Conservation (phyloP, 2,329 filamentous ascomycete species). For the Sclerotinia nivalis region DNA sequence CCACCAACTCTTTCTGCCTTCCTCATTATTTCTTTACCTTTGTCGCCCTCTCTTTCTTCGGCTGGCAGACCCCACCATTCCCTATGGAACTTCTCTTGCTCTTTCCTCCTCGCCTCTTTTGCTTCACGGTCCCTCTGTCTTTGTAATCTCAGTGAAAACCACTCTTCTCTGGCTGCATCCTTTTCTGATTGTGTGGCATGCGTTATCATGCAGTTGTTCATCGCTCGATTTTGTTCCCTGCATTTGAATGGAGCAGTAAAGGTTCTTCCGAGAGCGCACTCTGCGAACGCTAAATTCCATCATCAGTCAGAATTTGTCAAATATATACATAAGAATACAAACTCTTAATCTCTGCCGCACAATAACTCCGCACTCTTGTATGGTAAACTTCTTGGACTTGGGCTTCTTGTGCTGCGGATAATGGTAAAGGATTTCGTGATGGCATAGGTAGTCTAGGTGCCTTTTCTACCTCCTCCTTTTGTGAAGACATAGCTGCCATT, state of each 20-base stretch:
- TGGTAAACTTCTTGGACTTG: slow-evolving; percentile 82
- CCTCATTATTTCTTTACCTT: slow-evolving; percentile 55
- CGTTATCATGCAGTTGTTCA: slow-evolving; percentile 92
- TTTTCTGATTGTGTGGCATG: slow-evolving; percentile 83
- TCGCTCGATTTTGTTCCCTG: slow-evolving; percentile 72
- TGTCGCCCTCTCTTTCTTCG: slow-evolving; percentile 58
- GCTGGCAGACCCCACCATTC: slow-evolving; percentile 68
- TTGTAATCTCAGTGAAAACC: slow-evolving; percentile 79
- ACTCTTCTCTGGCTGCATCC: slow-evolving; percentile 87
- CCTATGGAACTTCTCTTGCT: slow-evolving; percentile 64
- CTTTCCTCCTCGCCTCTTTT: slow-evolving; percentile 58
- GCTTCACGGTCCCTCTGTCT: slow-evolving; percentile 67
- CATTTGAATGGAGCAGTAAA: slow-evolving; percentile 87
- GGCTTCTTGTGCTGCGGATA: slow-evolving; percentile 78
- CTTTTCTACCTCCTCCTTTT: slow-evolving; percentile 32
- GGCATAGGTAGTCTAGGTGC: slow-evolving; percentile 46
- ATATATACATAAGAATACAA: slow-evolving; percentile 27
- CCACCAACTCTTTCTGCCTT: slow-evolving; percentile 58
- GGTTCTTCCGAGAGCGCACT: slow-evolving; percentile 83
- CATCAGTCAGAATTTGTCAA: slow-evolving; percentile 6
- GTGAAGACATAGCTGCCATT: slow-evolving; percentile 40
- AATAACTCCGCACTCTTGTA: slow-evolving; percentile 73
- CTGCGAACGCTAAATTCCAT: slow-evolving; percentile 75
- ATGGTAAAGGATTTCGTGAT: slow-evolving; percentile 75
- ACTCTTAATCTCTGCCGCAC: slow-evolving; percentile 79